Percentiles rank a stretch among this genome's conserved stretches.
phyloP scores from a whole-genome alignment of 352 stramenopile species.

The Phytophthora gonapodyides region DNA sequence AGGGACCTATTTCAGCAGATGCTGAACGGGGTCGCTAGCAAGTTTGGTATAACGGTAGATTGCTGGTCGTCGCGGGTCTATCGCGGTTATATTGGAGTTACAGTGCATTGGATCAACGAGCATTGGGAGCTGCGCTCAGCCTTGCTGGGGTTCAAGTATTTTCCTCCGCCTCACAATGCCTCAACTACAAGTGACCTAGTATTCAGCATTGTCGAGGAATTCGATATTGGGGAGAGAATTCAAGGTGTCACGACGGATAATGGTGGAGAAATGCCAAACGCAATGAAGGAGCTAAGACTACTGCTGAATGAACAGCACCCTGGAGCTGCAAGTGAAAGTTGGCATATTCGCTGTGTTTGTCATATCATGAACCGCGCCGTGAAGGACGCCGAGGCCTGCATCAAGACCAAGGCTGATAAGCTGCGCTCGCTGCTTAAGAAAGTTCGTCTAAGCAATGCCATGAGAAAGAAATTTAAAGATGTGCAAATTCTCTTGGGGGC shows the following conservation, averaged over 20 bases:
- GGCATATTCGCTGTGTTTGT: neutral
- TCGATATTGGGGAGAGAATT: neutral
- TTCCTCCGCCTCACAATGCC: neutral
- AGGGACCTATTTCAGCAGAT: neutral
- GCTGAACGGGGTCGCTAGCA: neutral
- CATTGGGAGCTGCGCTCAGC: neutral
- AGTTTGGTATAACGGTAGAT: neutral
- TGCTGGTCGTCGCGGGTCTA: neutral
- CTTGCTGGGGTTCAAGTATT: conserved; percentile 1
- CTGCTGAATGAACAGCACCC: neutral
- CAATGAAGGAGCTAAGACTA: neutral
- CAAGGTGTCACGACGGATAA: conserved; percentile 2
- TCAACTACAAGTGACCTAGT: conserved; percentile 2
- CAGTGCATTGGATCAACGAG: neutral
- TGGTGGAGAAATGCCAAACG: neutral
- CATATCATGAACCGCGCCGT: neutral
- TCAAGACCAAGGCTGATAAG: neutral
- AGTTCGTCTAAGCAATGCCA: conserved; percentile 1
- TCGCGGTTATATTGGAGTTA: neutral
- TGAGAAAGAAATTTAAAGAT: conserved; percentile 1
- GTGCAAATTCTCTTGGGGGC: neutral
- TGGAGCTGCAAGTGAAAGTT: neutral
- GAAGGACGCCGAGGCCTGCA: neutral
- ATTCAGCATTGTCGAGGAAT: neutral
- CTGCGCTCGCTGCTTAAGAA: neutral